Evolutionary conservation across 2,329 filamentous ascomycete species (phyloP).

Genomic region (Monosporascus sp.): DNA sequence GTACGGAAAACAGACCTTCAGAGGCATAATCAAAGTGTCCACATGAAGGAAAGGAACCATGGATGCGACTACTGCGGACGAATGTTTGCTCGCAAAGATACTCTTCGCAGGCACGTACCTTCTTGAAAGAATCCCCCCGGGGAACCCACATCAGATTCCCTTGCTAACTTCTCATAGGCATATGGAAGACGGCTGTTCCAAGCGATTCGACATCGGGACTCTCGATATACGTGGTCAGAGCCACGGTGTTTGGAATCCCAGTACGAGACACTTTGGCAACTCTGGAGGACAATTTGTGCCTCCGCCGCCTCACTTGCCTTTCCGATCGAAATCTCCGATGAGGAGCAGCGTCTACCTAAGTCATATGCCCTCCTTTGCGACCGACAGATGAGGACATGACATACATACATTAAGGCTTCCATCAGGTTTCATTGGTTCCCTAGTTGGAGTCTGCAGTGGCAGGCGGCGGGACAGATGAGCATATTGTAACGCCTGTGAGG

Average conservation of each 20-base stretch:
- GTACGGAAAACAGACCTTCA: constrained; percentile 76
- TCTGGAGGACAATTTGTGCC: constrained; percentile 18
- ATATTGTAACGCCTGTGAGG: too few species aligned
- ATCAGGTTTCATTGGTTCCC: too few species aligned
- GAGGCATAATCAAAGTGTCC: constrained; percentile 59
- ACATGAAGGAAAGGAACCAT: constrained; percentile 66
- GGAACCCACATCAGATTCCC: neutral
- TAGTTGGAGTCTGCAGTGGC: too few species aligned
- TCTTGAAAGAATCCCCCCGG: neutral
- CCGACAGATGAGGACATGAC: constrained; percentile 13
- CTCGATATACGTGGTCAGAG: constrained; percentile 34
- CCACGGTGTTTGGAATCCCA: constrained; percentile 18
- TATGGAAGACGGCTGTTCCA: constrained; percentile 70
- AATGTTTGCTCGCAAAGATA: constrained; percentile 75
- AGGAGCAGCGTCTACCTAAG: constrained; percentile 12
- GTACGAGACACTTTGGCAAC: constrained; percentile 17
- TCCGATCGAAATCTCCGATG: constrained; percentile 18
- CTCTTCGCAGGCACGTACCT: constrained; percentile 62
- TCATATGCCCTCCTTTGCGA: constrained; percentile 19
- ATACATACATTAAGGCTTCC: too few species aligned
- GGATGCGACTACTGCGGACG: constrained; percentile 65
- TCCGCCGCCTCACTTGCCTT: constrained; percentile 19
- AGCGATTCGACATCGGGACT: constrained; percentile 54
- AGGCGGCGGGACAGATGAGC: too few species aligned
- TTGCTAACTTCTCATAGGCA: constrained; percentile 46